A percentile compares a stretch with the other conserved stretches of the same genome.
These are phyloP conservation scores for Tolypocladium paradoxum DNA, from an alignment of 2,329 filamentous ascomycete species.

Conservation along the genomic window DNA sequence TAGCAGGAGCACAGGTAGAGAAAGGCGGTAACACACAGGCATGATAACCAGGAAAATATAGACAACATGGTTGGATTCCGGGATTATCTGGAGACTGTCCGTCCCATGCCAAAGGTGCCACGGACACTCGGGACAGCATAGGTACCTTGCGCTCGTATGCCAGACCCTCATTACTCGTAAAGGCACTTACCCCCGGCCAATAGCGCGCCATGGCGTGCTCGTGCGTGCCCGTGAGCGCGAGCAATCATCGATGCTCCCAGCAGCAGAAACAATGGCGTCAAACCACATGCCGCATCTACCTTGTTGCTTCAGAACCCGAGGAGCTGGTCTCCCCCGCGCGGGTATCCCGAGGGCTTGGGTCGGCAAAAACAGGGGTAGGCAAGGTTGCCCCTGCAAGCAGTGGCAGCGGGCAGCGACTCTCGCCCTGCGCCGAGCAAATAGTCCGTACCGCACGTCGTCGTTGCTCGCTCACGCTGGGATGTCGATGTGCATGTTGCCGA, in stretches of 20 bases:
- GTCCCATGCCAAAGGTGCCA: not conserved
- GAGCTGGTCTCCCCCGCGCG: constrained; percentile 14
- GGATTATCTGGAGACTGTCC: not conserved
- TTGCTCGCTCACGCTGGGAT: not conserved
- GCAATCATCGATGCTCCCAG: not conserved
- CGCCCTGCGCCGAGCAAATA: no score
- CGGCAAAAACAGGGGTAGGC: constrained; percentile 21
- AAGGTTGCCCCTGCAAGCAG: constrained; percentile 14
- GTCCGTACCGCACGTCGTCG: no score
- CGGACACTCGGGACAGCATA: no score
- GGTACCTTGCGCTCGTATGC: not conserved
- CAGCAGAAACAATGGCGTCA: not conserved
- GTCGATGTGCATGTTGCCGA: not conserved
- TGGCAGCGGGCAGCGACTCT: no score
- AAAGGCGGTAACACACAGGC: not conserved
- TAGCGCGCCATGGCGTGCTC: not conserved
- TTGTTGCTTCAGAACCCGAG: constrained; percentile 14
- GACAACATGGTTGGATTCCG: not conserved
- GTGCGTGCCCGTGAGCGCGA: not conserved
- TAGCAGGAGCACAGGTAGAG: not conserved
- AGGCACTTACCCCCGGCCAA: not conserved
- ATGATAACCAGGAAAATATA: not conserved
- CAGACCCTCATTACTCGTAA: no score
- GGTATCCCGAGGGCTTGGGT: constrained; percentile 22
- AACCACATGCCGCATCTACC: not conserved